phyloP scores from a whole-genome alignment of 2,329 filamentous ascomycete species.

The Stagonosporopsis tanaceti region DNA sequence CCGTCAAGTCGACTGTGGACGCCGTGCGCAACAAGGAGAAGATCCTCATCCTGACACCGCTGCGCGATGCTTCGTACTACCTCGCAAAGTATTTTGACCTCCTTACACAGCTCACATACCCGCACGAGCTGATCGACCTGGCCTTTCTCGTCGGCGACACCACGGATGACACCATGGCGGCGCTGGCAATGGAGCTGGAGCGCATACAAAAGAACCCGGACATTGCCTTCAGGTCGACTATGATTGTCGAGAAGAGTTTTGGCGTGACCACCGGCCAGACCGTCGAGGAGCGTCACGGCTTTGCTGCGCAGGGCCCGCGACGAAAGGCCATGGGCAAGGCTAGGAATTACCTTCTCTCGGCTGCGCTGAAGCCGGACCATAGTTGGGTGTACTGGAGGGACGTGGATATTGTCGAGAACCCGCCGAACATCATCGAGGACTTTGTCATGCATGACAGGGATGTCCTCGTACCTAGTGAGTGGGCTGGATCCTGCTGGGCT shows the following conservation, averaged over 20 bases:
- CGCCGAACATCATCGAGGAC: constrained; percentile 87
- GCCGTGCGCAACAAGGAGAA: constrained; percentile 83
- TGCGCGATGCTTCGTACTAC: constrained; percentile 86
- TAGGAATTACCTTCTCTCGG: constrained; percentile 86
- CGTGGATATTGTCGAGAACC: constrained; percentile 93
- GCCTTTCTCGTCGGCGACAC: constrained; percentile 95
- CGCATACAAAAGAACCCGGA: constrained; percentile 83
- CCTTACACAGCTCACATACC: constrained; percentile 87
- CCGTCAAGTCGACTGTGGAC: constrained; percentile 79
- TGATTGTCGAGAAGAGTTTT: constrained; percentile 92
- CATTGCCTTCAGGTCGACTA: constrained; percentile 83
- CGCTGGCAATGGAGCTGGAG: constrained; percentile 83
- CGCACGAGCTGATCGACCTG: constrained; percentile 92
- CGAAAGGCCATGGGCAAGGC: constrained; percentile 90
- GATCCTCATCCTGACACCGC: constrained; percentile 88
- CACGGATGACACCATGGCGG: constrained; percentile 87
- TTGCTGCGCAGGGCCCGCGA: constrained; percentile 85
- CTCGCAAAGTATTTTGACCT: constrained; percentile 94
- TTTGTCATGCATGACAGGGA: constrained; percentile 94
- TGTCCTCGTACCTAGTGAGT: constrained; percentile 90
- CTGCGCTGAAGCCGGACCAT: constrained; percentile 89
- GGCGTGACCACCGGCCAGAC: constrained; percentile 75
- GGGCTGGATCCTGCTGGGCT: not conserved
- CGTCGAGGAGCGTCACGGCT: constrained; percentile 84
- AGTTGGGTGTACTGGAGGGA: constrained; percentile 99